Evolutionary conservation across 2,329 filamentous ascomycete genomes (phyloP).

Genomic region (Pyrenophora seminiperda): DNA sequence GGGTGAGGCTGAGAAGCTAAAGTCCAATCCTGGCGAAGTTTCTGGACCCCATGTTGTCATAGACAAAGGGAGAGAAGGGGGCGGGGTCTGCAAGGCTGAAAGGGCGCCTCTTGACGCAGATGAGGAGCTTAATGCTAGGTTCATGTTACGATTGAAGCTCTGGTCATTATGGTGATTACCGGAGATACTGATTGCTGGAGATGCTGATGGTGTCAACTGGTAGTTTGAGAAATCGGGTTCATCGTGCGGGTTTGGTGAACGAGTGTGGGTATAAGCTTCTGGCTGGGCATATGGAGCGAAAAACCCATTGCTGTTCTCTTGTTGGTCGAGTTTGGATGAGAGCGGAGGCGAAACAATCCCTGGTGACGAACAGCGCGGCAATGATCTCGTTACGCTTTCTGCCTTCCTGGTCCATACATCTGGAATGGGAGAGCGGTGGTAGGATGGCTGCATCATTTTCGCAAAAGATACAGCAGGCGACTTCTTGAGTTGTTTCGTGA

Average conservation of each 20-base stretch:
- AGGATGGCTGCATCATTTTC: constrained; percentile 62
- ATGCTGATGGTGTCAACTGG: constrained; percentile 43
- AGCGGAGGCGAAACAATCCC: constrained; percentile 34
- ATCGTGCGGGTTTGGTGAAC: constrained; percentile 15
- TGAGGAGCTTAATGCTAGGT: constrained; percentile 22
- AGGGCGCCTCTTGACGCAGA: constrained; percentile 34
- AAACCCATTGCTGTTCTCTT: constrained; percentile 31
- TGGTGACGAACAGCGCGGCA: constrained; percentile 53
- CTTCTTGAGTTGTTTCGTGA: constrained; percentile 32
- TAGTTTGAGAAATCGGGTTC: constrained; percentile 33
- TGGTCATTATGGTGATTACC: constrained; percentile 19
- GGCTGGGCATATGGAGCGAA: constrained; percentile 28
- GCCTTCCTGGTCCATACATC: constrained; percentile 61
- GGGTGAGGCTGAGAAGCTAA: constrained; percentile 40
- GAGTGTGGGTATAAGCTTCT: constrained; percentile 31
- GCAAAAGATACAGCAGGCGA: constrained; percentile 38
- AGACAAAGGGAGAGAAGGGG: constrained; percentile 37
- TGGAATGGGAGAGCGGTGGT: constrained; percentile 52
- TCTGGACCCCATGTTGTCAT: constrained; percentile 41
- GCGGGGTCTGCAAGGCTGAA: constrained; percentile 48
- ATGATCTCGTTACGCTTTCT: constrained; percentile 52
- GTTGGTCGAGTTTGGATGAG: constrained; percentile 33
- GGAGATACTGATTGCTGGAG: constrained; percentile 34
- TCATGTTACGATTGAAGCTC: constrained; percentile 31
- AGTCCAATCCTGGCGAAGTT: constrained; percentile 36